Conservation (phyloP, 805 yeast species). For the Zygosaccharomyces lentus region DNA sequence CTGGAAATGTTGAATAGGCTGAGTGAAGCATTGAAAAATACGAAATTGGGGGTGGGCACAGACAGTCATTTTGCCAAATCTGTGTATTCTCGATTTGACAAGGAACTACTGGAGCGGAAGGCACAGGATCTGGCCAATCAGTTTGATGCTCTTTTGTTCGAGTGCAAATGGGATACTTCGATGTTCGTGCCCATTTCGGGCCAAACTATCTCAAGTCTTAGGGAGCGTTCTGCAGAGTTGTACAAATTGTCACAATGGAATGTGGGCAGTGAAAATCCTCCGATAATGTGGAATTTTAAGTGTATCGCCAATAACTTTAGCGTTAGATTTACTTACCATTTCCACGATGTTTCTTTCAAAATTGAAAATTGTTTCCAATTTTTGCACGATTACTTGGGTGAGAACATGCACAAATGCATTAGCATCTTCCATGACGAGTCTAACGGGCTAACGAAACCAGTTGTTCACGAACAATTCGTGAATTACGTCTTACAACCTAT, state of each 20-base stretch:
- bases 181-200: conserved; percentile 17
- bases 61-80: neutral
- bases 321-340: conserved; percentile 52
- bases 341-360: conserved; percentile 41
- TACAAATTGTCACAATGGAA: conserved; percentile 21
- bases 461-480: conserved; percentile 40
- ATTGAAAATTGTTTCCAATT: conserved; percentile 49
- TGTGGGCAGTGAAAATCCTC: neutral
- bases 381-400: conserved; percentile 43
- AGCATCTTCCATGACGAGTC: conserved; percentile 38
- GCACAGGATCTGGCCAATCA: conserved; percentile 13
- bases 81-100: conserved; percentile 13
- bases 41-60: neutral
- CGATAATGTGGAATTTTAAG: conserved; percentile 44
- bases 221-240: conserved; percentile 19
- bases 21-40: conserved; percentile 6
- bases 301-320: conserved; percentile 43
- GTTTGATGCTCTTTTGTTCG: conserved; percentile 19
- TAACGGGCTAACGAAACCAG: conserved; percentile 24
- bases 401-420: conserved; percentile 40
- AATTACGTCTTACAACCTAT: conserved; percentile 40
- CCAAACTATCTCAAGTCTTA: conserved; percentile 14
- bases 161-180: conserved; percentile 33
- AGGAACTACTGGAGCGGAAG: conserved; percentile 7
- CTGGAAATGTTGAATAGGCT: conserved; percentile 9